Evolutionary conservation across 2,329 filamentous ascomycete species (phyloP), one percentile per base, ranked within the genome.

Genomic region (Chaetomium globosum): DNA sequence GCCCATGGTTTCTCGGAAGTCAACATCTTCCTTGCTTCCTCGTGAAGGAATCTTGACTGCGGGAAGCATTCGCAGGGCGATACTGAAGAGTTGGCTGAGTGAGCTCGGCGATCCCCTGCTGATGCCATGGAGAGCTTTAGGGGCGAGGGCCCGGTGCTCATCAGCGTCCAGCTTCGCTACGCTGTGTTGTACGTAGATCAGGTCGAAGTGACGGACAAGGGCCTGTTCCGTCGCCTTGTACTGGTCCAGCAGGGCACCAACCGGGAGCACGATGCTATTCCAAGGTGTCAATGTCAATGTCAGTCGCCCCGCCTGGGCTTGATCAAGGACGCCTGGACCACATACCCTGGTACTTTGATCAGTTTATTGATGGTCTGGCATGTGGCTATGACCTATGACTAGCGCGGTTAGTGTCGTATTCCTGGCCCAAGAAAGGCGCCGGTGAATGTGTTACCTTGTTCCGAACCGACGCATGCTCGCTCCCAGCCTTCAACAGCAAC

Each of bases 111-210:
- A 39, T 21, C 88, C 85, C 26, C 81, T 80, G 2, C 85, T 81
- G 53, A 96, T 88, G 10, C 88, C 89, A 68, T 84, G 81, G 19
- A 93, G 78, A 10, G 93, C 77, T 2, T 86, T 82, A 1, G 92
- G 88, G n/a, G 97, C 77, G 4, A 97, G 80, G 12, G 88, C 86
- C 43, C 89, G 83, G 70, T 92, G 86, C 51, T 94, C 89, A 61
- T 82, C 73, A 13, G 80, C 76, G 36, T 80, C 76, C 26, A 85
- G 75, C 3, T 83, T 80, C 51, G 80, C 76, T 31, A 86, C 73
- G 51, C 94, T 95, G 74, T 96, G 92, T 73, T 96, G 91, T 46
- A 97, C 90, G 74, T 96, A 97, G 21, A 90, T 83, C 49, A 98
- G 80, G 77, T 98, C 93, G 71, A 97, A 90, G 74, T 96, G 91